phyloP scores from a whole-genome alignment of 805 yeast genomes.

The Diddensiella santjacobensis region DNA sequence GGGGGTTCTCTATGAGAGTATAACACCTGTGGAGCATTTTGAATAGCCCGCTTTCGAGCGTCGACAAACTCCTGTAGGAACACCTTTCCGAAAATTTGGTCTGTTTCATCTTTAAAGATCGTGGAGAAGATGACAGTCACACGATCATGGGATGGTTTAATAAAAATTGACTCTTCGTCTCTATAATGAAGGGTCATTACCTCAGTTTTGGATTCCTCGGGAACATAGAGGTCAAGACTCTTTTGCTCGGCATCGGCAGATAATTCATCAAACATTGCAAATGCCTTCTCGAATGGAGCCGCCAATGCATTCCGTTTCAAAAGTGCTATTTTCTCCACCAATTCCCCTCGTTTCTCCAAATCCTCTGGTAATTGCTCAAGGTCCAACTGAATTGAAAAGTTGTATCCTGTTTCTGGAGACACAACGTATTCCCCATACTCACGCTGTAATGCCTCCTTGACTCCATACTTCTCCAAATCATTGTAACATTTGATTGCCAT shows the following conservation, averaged over 20 bases:
- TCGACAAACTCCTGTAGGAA: conserved; percentile 74
- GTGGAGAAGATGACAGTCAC: conserved; percentile 96
- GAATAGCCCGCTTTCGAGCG: conserved; percentile 92
- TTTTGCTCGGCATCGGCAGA: conserved; percentile 36
- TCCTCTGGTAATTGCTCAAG: conserved; percentile 40
- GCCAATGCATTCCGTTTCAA: conserved; percentile 86
- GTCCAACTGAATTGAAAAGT: conserved; percentile 72
- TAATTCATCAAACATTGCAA: conserved; percentile 69
- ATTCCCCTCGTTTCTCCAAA: conserved; percentile 45
- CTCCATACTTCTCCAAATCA: conserved; percentile 66
- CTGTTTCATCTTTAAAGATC: conserved; percentile 93
- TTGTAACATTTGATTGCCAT: conserved; percentile 72
- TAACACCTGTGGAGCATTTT: conserved; percentile 96
- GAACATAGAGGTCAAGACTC: conserved; percentile 38
- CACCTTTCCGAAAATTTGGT: conserved; percentile 48
- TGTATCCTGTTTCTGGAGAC: conserved; percentile 71
- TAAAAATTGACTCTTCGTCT: conserved; percentile 86
- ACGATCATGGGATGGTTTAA: conserved; percentile 90
- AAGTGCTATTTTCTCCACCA: conserved; percentile 64
- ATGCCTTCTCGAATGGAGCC: conserved; percentile 88
- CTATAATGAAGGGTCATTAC: conserved; percentile 77
- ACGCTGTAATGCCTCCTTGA: conserved; percentile 38
- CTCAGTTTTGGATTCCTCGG: conserved; percentile 46
- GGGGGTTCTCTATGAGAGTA: conserved; percentile 92
- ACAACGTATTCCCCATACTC: conserved; percentile 48